Base-by-base conservation (phyloP, 441 rosid species). In the Metrosideros polymorpha region DNA sequence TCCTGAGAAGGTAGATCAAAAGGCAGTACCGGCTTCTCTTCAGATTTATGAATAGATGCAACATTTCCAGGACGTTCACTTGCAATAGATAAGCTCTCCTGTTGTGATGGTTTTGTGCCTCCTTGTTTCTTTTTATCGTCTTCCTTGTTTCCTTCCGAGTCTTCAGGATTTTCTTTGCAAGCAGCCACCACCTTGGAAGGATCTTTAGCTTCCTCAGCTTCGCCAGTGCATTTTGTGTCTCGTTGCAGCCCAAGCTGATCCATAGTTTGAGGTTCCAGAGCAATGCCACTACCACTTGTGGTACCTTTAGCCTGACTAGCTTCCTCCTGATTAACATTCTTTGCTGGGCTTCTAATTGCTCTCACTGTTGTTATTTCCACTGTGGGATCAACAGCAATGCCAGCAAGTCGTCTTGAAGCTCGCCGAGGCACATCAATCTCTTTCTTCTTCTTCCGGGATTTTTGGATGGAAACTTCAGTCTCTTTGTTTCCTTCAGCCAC, bases 321-420 rank as follows among this genome's bases (percentile, higher is more conserved):
- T 89, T 63, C 88, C 61, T 27, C 85, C 83, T 89, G 85, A 87
- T 39, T 76, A 27, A 84, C 84, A 85, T 88, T 89, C 84, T 63
- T 86, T 39, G 86, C 84, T 79, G 87, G 84, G 89, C 77, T 89
- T 87, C 87, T 91, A 83, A 85, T 92, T 86, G 93, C 90, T 56
- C 91, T 87, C 61, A 86, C 89, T 89, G 91, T 84, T 89, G 92
- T 90, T 55, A 94, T 89, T 89, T 95, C 97, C 85, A 93, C 93
- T 53, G 89, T 88, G 52, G 94, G 94, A 87, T 95, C 94, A 85
- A 93, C 95, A 59, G 93, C 93, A 84, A 95, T 87, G 66, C 98
- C 99, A 89, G 99, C 97, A 88, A 96, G 96, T 52, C 99, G 93
- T 88, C 93, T 96, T 87, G 99, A 98, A 88, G 97, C 90, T 84